phyloP scores from a whole-genome alignment of 2,329 filamentous ascomycete species.

The Ceratocystiopsis sp. region DNA sequence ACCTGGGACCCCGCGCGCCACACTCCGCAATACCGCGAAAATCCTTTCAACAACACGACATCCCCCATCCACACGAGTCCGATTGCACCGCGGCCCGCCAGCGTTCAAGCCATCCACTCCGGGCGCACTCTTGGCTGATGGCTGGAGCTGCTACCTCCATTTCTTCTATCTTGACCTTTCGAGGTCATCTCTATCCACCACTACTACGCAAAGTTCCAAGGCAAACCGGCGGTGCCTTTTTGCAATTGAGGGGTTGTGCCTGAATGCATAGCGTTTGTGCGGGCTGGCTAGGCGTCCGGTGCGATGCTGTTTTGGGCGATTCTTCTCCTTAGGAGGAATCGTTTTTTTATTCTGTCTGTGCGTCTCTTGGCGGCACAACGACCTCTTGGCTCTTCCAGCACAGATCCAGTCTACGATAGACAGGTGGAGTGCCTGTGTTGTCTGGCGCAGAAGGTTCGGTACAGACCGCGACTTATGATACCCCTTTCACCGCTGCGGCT shows the following conservation, averaged over 20 bases:
- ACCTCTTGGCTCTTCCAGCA: too few relatives aligned
- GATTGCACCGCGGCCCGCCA: constrained; percentile 19
- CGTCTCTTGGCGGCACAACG: too few relatives aligned
- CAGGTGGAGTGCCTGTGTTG: too few relatives aligned
- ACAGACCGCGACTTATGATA: too few relatives aligned
- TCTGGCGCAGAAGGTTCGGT: too few relatives aligned
- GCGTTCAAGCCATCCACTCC: constrained; percentile 33
- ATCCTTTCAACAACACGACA: constrained; percentile 19
- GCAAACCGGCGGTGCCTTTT: not conserved
- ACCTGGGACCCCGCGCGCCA: constrained; percentile 33
- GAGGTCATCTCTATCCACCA: not conserved
- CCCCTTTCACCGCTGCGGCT: too few relatives aligned
- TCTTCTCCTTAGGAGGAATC: not conserved
- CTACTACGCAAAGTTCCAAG: too few relatives aligned
- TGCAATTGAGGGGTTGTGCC: constrained; percentile 10
- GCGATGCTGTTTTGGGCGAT: not conserved
- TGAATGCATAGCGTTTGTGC: constrained; percentile 11
- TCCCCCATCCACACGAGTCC: constrained; percentile 21
- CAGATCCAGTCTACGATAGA: too few relatives aligned
- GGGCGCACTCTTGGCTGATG: constrained; percentile 30
- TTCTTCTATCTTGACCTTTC: not conserved
- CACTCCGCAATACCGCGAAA: constrained; percentile 20
- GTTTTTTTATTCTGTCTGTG: not conserved
- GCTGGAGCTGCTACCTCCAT: constrained; percentile 1
- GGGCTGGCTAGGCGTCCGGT: constrained; percentile 6